Evolutionary conservation across 2,329 filamentous ascomycete species (phyloP), one percentile per base, ranked within the genome.

Genomic region (Penicillium sp.): DNA sequence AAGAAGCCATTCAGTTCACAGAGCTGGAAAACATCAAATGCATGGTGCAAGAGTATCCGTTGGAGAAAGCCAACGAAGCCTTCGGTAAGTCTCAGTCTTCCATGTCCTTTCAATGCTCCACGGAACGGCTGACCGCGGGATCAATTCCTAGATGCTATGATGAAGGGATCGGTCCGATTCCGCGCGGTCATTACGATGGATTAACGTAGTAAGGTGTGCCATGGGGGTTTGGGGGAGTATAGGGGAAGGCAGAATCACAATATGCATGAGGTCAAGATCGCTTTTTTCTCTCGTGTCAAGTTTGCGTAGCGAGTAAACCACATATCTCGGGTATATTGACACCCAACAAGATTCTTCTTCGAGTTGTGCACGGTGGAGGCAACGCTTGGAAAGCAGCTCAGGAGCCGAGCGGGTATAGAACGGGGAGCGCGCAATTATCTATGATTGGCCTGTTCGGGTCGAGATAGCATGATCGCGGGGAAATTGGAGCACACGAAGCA

Each of bases 41-140:
- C 60, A 70, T 81, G 76, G 65, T 82, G 33, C 77, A 82, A 67
- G 78, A 74, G 58, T 83, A 81, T 59, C 76, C 77, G 4, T 68
- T 82, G 16, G 74, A 77, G 24, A 73, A 79, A 21, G 52, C 47
- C 4, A 58, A 59, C 26, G 65, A 78, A 70, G 23, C 75, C 76
- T 60, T 76, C 79, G 52, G 80, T 80, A 6, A 49, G 56, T 52
- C 43, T 13, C 2, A 21, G 3, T 16, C 15, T 28, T 26, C n/a
- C 2, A n/a, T 18, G 13, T 6, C 28, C 5, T 29, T 9, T 13
- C 18, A 6, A 6, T 7, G 21, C 36, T 4, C 6, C 36, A 4
- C n/a, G 5, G 4, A 28, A 15, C 8, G 24, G 15, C 12, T 6
- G 62, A 70, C 78, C 54, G 72, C 77, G 49, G 49, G 45, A 52